Base-by-base conservation (phyloP, 1,139 yeast genomes). In the Taiozyma sp. region DNA sequence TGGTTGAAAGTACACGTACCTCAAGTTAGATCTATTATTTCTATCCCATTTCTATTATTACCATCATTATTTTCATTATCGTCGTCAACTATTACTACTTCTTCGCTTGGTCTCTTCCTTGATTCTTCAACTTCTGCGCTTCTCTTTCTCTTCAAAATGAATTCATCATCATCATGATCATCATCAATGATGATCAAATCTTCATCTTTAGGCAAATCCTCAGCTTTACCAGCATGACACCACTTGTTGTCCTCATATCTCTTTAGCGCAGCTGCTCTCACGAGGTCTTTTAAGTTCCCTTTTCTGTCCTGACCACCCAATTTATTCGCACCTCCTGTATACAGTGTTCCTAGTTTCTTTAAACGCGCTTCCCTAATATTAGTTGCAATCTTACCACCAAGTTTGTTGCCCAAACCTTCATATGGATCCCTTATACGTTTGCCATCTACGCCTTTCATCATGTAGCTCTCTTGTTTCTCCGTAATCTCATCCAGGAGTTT, bases 251-350 rank as follows among this genome's bases (percentile, higher is more conserved):
- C 75, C 7, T 61, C 63, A 2, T 72, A 69, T 51, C 96, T 70
- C 55, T 87, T 68, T 54, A 84, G 83, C 0, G 95, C 88, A 1
- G 96, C 96, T 51, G 74, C 75, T 7, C 83, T 70, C 46, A 84
- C 80, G 58, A 83, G 69, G 40, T 75, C 79, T 47, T 81, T 69
- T 7, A 74, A 67, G 23, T 62, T 57, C 54, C 64, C 29, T 50
- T 52, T 8, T 32, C 51, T 51, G 5, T 19, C 16, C 16, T 24
- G 39, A 8, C 54, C 57, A 8, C 64, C 63, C 14, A 58, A 46
- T 29, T 51, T 57, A 14, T 47, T 36, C 4, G 49, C 54, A 13
- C 57, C 59, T 36, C 55, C 57, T 23, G 49, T 48, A 27, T 45
- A 58, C 46, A 48, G 51, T 45, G 41, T 54, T 12, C 52, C 57